Evolutionary conservation across 1,139 yeast genomes (phyloP).

Genomic region (Ashbya aceris): DNA sequence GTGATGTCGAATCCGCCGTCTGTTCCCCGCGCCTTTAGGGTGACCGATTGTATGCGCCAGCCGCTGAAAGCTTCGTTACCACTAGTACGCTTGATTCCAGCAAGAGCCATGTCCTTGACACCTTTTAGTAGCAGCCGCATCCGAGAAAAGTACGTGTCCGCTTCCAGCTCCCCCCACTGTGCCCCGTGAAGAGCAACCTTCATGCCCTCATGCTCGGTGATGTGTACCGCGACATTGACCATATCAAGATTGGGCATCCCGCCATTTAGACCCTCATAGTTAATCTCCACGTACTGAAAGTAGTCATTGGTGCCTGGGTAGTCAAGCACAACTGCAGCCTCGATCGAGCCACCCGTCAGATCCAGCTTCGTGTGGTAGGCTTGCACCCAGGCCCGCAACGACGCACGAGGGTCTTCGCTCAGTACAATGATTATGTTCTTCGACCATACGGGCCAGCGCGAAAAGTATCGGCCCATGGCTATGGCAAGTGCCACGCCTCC

Average conservation of each 20-base stretch:
- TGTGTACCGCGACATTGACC: constrained; percentile 65
- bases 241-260: constrained; percentile 91
- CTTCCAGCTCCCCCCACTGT: constrained; percentile 37
- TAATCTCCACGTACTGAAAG: constrained; percentile 65
- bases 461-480: constrained; percentile 70
- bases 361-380: constrained; percentile 85
- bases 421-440: constrained; percentile 83
- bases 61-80: constrained; percentile 93
- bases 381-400: constrained; percentile 83
- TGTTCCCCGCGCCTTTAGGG: constrained; percentile 58
- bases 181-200: constrained; percentile 59
- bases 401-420: constrained; percentile 60
- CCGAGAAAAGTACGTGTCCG: constrained; percentile 43
- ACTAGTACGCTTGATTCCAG: constrained; percentile 52
- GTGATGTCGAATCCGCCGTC: constrained; percentile 65
- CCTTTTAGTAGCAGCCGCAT: constrained; percentile 55
- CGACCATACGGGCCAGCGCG: constrained; percentile 88
- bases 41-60: constrained; percentile 89
- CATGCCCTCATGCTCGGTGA: constrained; percentile 68
- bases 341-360: constrained; percentile 90
- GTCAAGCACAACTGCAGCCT: constrained; percentile 82
- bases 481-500: constrained; percentile 74
- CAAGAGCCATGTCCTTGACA: constrained; percentile 53
- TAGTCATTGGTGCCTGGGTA: constrained; percentile 59
- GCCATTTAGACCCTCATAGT: constrained; percentile 87